These are phyloP conservation scores for Apodospora peruviana DNA, from an alignment of 495 filamentous ascomycete genomes.

Conservation along the genomic window DNA sequence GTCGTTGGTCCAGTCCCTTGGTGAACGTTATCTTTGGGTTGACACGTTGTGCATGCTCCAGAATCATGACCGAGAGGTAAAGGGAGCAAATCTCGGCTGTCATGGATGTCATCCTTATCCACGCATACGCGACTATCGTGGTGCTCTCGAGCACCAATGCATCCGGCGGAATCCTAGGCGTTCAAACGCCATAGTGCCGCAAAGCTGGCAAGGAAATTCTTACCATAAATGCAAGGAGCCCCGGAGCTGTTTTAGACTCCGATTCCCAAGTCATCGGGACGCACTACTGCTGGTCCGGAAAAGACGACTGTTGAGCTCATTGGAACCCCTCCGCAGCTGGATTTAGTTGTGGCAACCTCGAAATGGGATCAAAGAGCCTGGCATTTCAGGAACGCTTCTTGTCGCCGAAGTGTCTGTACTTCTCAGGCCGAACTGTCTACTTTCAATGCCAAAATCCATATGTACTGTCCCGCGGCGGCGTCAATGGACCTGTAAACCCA, in stretches of 20 bases:
- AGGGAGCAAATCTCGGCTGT: neutral
- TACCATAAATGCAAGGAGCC: neutral
- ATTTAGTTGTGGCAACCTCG: neutral
- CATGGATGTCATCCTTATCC: neutral
- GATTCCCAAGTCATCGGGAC: neutral
- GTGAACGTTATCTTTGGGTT: neutral
- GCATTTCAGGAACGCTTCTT: neutral
- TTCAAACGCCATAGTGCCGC: neutral
- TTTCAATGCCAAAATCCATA: neutral
- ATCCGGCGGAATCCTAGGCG: neutral
- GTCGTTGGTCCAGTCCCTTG: neutral
- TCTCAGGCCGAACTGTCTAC: neutral
- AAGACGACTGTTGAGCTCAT: neutral
- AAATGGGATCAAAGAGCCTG: neutral
- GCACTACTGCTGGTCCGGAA: neutral
- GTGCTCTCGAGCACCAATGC: neutral
- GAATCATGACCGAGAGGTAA: neutral
- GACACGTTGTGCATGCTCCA: neutral
- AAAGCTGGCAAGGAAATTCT: neutral
- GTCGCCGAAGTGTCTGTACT: neutral
- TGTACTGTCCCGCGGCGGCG: neutral
- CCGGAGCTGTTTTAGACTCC: neutral
- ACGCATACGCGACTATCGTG: neutral
- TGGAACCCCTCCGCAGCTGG: neutral
- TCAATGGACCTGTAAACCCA: neutral